A percentile compares a stretch with the other conserved stretches of the same genome.
phyloP scores from a whole-genome alignment of 129 eudicot species.

The Lactuca saligna region DNA sequence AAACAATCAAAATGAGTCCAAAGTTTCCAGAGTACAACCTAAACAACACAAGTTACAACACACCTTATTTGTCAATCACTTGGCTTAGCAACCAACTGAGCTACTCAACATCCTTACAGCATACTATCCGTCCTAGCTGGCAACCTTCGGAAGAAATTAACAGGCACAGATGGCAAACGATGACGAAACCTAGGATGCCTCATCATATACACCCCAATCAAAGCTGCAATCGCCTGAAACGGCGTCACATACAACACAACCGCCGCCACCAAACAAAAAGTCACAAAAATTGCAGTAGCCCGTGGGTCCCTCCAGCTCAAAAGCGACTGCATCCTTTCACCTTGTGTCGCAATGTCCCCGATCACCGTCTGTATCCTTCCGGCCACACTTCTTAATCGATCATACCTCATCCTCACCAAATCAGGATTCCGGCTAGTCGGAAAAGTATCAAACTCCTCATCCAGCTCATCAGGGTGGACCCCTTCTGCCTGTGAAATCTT shows the following conservation, averaged over 20 bases:
- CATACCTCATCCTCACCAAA: constrained; percentile 79
- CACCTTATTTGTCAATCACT: constrained; percentile 23
- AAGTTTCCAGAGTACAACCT: constrained; percentile 19
- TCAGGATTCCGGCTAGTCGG: constrained; percentile 88
- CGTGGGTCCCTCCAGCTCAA: constrained; percentile 98
- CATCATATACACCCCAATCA: constrained; percentile 79
- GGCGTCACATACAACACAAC: constrained; percentile 84
- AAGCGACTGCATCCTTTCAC: constrained; percentile 86
- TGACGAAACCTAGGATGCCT: constrained; percentile 95
- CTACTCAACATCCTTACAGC: constrained; percentile 44
- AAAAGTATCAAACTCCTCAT: constrained; percentile 86
- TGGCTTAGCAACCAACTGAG: not conserved
- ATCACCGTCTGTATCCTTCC: constrained; percentile 89
- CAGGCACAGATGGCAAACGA: constrained; percentile 76
- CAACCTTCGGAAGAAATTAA: constrained; percentile 87
- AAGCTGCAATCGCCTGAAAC: constrained; percentile 76
- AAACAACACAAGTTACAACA: constrained; percentile 29
- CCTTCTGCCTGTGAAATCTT: constrained; percentile 92
- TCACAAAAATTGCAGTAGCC: constrained; percentile 76
- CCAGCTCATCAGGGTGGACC: constrained; percentile 92
- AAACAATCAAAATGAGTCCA: constrained; percentile 21
- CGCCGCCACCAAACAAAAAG: constrained; percentile 79
- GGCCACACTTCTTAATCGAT: constrained; percentile 86
- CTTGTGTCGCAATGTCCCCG: constrained; percentile 94
- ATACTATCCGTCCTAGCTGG: constrained; percentile 96